Percentiles rank a stretch among this genome's conserved stretches.
These are phyloP conservation scores for Geopyxis carbonaria DNA, from an alignment of 495 filamentous ascomycete species.

Conservation along the genomic window DNA sequence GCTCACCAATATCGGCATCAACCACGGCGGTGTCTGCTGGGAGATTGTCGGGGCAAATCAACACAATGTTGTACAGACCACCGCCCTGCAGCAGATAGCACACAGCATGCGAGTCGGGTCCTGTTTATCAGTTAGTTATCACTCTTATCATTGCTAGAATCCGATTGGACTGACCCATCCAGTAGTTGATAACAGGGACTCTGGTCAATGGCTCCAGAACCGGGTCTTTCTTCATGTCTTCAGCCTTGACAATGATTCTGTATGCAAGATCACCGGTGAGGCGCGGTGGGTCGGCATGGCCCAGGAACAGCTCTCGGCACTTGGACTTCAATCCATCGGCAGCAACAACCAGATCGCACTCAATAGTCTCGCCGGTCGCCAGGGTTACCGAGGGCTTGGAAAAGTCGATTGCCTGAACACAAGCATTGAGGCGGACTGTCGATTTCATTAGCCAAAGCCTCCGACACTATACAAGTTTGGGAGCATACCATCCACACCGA, in stretches of 20 bases:
- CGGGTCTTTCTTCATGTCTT: conserved; percentile 33
- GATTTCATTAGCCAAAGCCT: neutral
- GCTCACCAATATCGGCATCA: conserved; percentile 32
- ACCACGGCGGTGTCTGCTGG: conserved; percentile 30
- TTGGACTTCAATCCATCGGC: conserved; percentile 39
- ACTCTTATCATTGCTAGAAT: neutral
- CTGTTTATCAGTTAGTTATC: conserved; percentile 10
- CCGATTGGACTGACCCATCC: conserved; percentile 34
- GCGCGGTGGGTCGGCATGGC: conserved; percentile 28
- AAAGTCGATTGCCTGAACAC: conserved; percentile 30
- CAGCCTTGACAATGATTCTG: conserved; percentile 36
- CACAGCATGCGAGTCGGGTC: conserved; percentile 38
- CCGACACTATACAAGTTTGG: neutral
- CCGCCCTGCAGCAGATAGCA: conserved; percentile 39
- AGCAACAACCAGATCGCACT: conserved; percentile 37
- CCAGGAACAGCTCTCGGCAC: conserved; percentile 32
- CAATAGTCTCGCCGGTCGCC: conserved; percentile 24
- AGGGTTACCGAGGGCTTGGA: conserved; percentile 27
- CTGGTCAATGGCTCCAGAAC: conserved; percentile 30
- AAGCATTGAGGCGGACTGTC: conserved; percentile 23
- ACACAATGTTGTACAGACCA: conserved; percentile 40
- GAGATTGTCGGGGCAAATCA: conserved; percentile 36
- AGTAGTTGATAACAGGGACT: conserved; percentile 48
- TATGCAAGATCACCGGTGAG: conserved; percentile 47
- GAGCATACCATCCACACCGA: conserved; percentile 27